Conservation (phyloP, 352 stramenopile species). For the Phytopythium oedochilum region DNA sequence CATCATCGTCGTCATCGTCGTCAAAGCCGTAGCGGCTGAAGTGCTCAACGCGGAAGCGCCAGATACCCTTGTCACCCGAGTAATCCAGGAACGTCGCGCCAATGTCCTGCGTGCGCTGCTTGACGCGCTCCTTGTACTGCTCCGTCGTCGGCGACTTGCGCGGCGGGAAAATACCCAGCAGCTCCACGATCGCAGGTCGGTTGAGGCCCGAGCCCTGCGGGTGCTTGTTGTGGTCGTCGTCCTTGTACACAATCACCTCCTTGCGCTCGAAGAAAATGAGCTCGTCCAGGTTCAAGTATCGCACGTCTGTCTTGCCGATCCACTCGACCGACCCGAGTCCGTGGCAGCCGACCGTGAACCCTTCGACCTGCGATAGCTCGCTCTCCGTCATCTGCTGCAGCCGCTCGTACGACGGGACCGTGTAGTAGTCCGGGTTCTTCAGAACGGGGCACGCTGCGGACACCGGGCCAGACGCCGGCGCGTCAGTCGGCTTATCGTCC, state of each 20-base stretch:
- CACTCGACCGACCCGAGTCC: conserved; percentile 75
- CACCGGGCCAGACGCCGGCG: conserved; percentile 16
- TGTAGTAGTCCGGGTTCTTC: conserved; percentile 81
- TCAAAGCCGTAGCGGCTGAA: conserved; percentile 85
- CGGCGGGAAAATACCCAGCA: conserved; percentile 73
- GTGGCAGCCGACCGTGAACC: conserved; percentile 78
- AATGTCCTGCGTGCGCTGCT: conserved; percentile 70
- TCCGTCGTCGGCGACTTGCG: conserved; percentile 49
- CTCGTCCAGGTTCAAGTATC: conserved; percentile 73
- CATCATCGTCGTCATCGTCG: conserved; percentile 61
- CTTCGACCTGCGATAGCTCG: conserved; percentile 64
- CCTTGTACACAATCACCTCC: conserved; percentile 83
- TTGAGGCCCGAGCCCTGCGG: conserved; percentile 69
- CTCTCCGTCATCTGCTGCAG: conserved; percentile 68
- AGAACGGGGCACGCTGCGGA: conserved; percentile 51
- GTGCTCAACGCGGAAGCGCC: conserved; percentile 83
- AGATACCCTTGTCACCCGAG: conserved; percentile 62
- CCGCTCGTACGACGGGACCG: conserved; percentile 57
- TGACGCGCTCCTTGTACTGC: conserved; percentile 74
- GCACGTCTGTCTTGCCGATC: conserved; percentile 77
- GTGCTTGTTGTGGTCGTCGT: conserved; percentile 83
- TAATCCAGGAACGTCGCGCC: conserved; percentile 79
- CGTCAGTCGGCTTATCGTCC: conserved; percentile 23
- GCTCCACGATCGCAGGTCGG: conserved; percentile 72
- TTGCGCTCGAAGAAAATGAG: conserved; percentile 82